Base-by-base conservation (phyloP, 495 filamentous ascomycete species). In the Talaromyces borbonicus region DNA sequence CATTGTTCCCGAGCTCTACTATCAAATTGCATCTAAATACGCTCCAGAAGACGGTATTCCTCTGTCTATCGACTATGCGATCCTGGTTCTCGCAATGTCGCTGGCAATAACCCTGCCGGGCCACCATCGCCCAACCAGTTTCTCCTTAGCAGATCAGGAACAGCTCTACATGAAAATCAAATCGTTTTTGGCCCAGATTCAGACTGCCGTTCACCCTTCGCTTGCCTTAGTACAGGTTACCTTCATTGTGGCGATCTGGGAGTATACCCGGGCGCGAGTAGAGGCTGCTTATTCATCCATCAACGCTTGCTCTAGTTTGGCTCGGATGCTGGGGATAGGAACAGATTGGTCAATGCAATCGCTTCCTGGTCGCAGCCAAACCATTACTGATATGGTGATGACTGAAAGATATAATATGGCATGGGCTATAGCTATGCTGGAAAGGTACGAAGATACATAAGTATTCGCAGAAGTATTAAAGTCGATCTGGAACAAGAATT, bases 211-310 rank as follows among this genome's bases (percentile, higher is more conserved):
- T 16, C 46, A 52, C 5, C 51, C 56, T 1, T 61, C 62, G 0
- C 24, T 66, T 7, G 45, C 49, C 38, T 54, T 71, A 6, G 53
- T 66, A 36, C 67, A 71, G 52, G 60, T 61, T 12, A 56, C 56
- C 12, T 48, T 62, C 7, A 41, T 71, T 7, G 31, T 71, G 4
- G 52, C 59, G 12, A 43, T 35, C 5, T 57, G 59, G 43, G 59
- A 62, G 42, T 60, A 63, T 50, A 54, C 58, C 3, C 54, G 52
- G 47, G 58, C 55, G 2, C 52, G 49, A 26, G 43, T 52, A 5
- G 51, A 66, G 12, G 48, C 46, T 3, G 59, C 64, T 1, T 58
- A 65, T 37, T 36, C 48, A 0, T 59, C 64, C 5, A 60, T 69
- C 15, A 49, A 58, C 4, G 30, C 48, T 23, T 67, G 60, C 50